Evolutionary conservation across 352 stramenopile species (phyloP), one percentile per base, ranked within the genome.

Genomic region (Bremia lactucae): DNA sequence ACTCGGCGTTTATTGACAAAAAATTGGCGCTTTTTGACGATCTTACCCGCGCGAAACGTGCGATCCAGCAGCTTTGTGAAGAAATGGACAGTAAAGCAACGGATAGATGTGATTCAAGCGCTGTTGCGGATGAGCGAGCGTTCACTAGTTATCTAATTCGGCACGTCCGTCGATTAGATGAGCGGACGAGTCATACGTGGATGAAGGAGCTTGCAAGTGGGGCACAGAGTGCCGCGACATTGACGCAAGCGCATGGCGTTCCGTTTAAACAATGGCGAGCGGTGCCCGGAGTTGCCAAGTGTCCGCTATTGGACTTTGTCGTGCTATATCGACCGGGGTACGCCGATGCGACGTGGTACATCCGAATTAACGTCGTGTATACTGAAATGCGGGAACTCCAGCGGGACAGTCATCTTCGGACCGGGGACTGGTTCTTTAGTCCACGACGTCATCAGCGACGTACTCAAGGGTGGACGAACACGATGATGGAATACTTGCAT

Each of bases 381-480:
- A 83, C 80, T 18, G 80, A 93, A 46, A 78, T 89, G 65, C 70
- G 87, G 33, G 78, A 87, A 35, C 81, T 90, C 31, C 78, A 87
- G 54, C 71, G 75, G 0, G 77, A 88, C 35, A 71, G 60, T 3
- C 47, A 56, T 6, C 47, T 78, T 24, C 67, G 80, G 15, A 63
- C 59, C 22, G 75, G 74, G 2, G 80, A 93, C 40, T 88, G 72
- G 76, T 89, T 93, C 36, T 85, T 75, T 59, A 85, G 79, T 36
- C 75, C 80, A 4, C 61, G 75, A 18, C 74, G 77, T 14, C 67
- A 83, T 6, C 68, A 87, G 31, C 66, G 77, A 13, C 69, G 79
- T 21, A 72, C 68, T 15, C 68, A 84, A 26, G 77, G 74, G 4
- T 93, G 80, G 80, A 90, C 80, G 0, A 73, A 88, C 31, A 80